Percentiles rank a stretch among this genome's conserved stretches.
Conservation (phyloP, 495 filamentous ascomycete genomes). For the Neurospora sp. region DNA sequence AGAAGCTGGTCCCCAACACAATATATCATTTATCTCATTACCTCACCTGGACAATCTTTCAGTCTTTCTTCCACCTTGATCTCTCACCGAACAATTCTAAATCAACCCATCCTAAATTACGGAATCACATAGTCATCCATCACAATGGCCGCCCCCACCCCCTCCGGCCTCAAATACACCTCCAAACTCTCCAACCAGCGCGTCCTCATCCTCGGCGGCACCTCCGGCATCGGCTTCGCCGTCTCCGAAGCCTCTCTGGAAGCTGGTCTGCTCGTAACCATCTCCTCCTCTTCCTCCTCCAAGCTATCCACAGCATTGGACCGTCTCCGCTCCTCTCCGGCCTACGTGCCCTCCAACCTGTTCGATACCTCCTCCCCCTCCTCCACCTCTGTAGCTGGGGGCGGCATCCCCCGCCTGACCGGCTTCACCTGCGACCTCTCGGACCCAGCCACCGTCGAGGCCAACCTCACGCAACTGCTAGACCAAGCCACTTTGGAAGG, state of each 20-base stretch:
- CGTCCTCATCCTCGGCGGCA: slow-evolving; percentile 46
- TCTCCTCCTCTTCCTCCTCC: slow-evolving; percentile 38
- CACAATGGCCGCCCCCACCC: neutral
- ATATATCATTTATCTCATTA: neutral
- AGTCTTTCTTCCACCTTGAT: neutral
- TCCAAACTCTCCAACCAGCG: slow-evolving; percentile 28
- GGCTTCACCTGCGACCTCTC: slow-evolving; percentile 45
- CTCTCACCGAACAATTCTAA: neutral
- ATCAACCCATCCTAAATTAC: neutral
- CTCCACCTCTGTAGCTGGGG: neutral
- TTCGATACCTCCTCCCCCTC: neutral
- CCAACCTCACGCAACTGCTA: slow-evolving; percentile 36
- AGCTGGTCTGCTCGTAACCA: slow-evolving; percentile 39
- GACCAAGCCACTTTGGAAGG: slow-evolving; percentile 19
- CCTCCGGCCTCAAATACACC: slow-evolving; percentile 3
- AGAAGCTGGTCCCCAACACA: neutral
- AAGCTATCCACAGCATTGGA: slow-evolving; percentile 29
- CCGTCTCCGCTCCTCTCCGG: slow-evolving; percentile 23
- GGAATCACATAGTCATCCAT: neutral
- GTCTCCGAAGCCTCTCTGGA: slow-evolving; percentile 42
- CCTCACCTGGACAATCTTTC: neutral
- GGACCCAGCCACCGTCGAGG: slow-evolving; percentile 29
- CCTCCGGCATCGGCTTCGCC: slow-evolving; percentile 45
- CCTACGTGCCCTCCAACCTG: slow-evolving; percentile 11
- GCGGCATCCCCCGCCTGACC: neutral